Conservation (phyloP, 306 rosid species). For the Heteromeles arbutifolia region DNA sequence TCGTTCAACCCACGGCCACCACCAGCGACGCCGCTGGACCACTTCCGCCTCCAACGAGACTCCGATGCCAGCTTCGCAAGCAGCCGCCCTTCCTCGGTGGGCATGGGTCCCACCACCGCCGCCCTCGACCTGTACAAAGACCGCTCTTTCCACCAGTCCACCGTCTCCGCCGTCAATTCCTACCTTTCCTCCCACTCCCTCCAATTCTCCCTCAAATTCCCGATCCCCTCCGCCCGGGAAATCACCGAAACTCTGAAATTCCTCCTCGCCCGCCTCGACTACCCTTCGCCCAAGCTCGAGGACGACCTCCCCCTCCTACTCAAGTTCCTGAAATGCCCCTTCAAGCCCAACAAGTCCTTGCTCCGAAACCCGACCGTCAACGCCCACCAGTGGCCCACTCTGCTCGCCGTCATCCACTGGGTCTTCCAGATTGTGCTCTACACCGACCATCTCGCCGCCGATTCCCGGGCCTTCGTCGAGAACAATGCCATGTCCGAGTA, state of each 20-base stretch:
- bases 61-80: constrained; percentile 85
- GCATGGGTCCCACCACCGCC: constrained; percentile 32
- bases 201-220: constrained; percentile 43
- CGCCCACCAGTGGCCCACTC: constrained; percentile 81
- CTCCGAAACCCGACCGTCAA: constrained; percentile 65
- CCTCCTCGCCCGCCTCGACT: constrained; percentile 47
- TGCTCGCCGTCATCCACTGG: constrained; percentile 89
- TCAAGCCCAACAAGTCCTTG: constrained; percentile 60
- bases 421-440: constrained; percentile 55
- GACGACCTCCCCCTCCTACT: constrained; percentile 68
- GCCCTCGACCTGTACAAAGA: constrained; percentile 76
- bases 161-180: constrained; percentile 49
- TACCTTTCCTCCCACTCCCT: constrained; percentile 49
- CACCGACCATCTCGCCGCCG: constrained; percentile 22
- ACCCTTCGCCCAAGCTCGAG: constrained; percentile 46
- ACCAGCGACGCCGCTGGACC: constrained; percentile 19
- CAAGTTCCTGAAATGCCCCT: constrained; percentile 51
- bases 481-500: constrained; percentile 35
- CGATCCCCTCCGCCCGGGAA: constrained; percentile 67
- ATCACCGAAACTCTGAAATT: constrained; percentile 58
- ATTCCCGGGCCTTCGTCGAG: constrained; percentile 16
- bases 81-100: constrained; percentile 76
- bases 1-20: constrained; percentile 55
- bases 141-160: constrained; percentile 47
- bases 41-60: constrained; percentile 44